Base-by-base conservation (phyloP, 2,329 filamentous ascomycete genomes). In the Colletotrichum incanum region DNA sequence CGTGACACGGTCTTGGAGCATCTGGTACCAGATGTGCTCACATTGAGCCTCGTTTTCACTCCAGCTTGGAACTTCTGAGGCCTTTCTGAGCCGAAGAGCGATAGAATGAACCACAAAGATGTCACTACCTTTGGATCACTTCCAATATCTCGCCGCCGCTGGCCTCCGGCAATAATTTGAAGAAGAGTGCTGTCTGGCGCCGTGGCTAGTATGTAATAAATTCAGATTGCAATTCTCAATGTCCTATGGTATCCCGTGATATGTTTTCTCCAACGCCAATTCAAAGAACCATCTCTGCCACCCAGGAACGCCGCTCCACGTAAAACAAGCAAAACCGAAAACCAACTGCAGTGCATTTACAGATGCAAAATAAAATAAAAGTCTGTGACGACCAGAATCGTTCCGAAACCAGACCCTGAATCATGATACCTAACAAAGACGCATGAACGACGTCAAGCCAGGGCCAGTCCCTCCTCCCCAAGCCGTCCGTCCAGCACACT, bases 401-500 rank as follows among this genome's bases (percentile, higher is more conserved):
- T 16, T 45, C 54, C 45, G 0, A 23, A 50, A 7, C 9, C 37
- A 18, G 4, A 18, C 12, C 4, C 20, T 11, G 26, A 31, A 45
- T 20, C 20, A 8, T 28, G 34, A 31, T n/a, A 12, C 7, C 28
- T 60, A 66, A 39, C 41, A 61, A 20, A 73, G 47, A 23, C 9
- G 55, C 37, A 60, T 37, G 1, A 60, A 58, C 2, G 67, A 12
- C 12, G 66, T 72, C 77, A 77, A 78, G 8, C 70, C 71, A 31
- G 64, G 75, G 55, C 52, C 34, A 14, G 45, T 56, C 14, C 71
- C 65, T 11, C 73, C 74, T 0, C 61, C 66, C 73, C 74, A 76
- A 0, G 73, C 75, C 28, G 78, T 82, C 55, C 78, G 78, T 11
- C 84, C 84, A 0, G 87, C 87, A 75, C 90, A 91, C 5, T 78